Conservation (phyloP, 2,329 filamentous ascomycete species). For the Chaetomium strumarium region DNA sequence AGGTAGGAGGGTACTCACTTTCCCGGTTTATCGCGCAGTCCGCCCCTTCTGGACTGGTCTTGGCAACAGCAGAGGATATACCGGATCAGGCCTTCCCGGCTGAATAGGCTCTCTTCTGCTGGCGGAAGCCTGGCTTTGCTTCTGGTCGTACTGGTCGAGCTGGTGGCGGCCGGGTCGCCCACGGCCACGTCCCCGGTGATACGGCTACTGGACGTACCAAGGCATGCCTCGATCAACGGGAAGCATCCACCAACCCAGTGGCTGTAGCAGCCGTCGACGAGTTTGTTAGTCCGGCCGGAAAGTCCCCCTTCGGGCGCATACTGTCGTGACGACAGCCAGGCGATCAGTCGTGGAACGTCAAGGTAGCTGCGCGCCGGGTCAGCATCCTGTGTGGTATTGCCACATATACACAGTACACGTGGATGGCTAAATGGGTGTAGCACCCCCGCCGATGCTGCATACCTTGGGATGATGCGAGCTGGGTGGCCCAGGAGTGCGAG, state of each 20-base stretch:
- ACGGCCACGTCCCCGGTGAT: conserved; percentile 5
- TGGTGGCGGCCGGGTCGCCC: conserved; percentile 8
- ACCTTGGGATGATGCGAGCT: conserved; percentile 66
- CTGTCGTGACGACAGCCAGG: conserved; percentile 86
- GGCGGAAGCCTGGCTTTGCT: conserved; percentile 27
- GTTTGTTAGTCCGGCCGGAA: conserved; percentile 90
- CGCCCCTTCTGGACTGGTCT: conserved; percentile 62
- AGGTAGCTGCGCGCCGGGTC: conserved; percentile 52
- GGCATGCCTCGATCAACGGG: conserved; percentile 77
- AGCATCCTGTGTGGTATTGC: conserved; percentile 29
- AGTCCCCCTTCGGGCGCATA: conserved; percentile 89
- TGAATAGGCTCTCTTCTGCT: conserved; percentile 56
- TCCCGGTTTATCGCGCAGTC: conserved; percentile 87
- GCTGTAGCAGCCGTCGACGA: conserved; percentile 97
- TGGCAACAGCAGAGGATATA: conserved; percentile 92
- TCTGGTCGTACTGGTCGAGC: conserved; percentile 11
- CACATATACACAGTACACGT: conserved; percentile 36
- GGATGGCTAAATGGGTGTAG: conserved; percentile 20
- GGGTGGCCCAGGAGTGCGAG: conserved; percentile 80
- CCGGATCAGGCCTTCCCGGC: conserved; percentile 74
- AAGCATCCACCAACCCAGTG: conserved; percentile 97
- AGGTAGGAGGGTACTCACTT: conserved; percentile 52
- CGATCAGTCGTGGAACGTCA: conserved; percentile 68
- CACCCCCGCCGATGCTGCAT: conserved; percentile 30
- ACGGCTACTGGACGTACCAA: conserved; percentile 37